A percentile compares a stretch with the other conserved stretches of the same genome.
Evolutionary conservation across 2,329 filamentous ascomycete species (phyloP).

Genomic region (Pyrenochaeta sp.): DNA sequence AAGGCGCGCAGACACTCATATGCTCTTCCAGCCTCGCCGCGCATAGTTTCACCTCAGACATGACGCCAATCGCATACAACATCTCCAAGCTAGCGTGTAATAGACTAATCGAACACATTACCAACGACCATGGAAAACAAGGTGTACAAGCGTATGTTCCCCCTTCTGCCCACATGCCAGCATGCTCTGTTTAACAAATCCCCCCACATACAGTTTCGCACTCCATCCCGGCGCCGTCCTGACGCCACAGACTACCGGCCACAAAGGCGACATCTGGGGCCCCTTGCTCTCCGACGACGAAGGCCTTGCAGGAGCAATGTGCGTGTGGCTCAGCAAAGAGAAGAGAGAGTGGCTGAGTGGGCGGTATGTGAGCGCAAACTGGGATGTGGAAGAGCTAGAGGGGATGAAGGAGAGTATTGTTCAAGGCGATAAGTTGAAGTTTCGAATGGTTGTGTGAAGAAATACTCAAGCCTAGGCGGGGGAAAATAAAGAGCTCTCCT

Average conservation of each 20-base stretch:
- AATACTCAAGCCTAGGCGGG: too few species aligned
- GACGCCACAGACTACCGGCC: slow-evolving; percentile 17
- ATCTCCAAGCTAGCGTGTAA: slow-evolving; percentile 25
- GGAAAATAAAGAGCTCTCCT: too few species aligned
- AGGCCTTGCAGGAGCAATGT: slow-evolving; percentile 35
- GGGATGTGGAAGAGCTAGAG: slow-evolving; percentile 42
- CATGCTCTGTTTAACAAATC: background rate
- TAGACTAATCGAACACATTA: slow-evolving; percentile 30
- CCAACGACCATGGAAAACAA: slow-evolving; percentile 44
- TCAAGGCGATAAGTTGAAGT: slow-evolving; percentile 21
- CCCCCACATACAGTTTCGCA: background rate
- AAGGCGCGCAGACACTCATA: slow-evolving; percentile 25
- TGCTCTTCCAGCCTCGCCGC: slow-evolving; percentile 19
- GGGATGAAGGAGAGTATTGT: slow-evolving; percentile 22
- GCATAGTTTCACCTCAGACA: slow-evolving; percentile 1
- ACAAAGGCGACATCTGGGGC: slow-evolving; percentile 12
- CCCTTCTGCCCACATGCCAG: background rate
- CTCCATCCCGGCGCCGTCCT: slow-evolving; percentile 37
- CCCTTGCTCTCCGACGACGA: background rate
- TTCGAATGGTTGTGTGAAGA: slow-evolving; percentile 20
- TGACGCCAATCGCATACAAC: slow-evolving; percentile 32
- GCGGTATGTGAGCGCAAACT: slow-evolving; percentile 34
- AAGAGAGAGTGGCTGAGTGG: slow-evolving; percentile 36
- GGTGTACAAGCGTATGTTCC: slow-evolving; percentile 25
- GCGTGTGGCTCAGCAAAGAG: slow-evolving; percentile 36